Evolutionary conservation across 129 eudicot species (phyloP), one percentile per base, ranked within the genome.

Genomic region (Scalesia atractyloides): DNA sequence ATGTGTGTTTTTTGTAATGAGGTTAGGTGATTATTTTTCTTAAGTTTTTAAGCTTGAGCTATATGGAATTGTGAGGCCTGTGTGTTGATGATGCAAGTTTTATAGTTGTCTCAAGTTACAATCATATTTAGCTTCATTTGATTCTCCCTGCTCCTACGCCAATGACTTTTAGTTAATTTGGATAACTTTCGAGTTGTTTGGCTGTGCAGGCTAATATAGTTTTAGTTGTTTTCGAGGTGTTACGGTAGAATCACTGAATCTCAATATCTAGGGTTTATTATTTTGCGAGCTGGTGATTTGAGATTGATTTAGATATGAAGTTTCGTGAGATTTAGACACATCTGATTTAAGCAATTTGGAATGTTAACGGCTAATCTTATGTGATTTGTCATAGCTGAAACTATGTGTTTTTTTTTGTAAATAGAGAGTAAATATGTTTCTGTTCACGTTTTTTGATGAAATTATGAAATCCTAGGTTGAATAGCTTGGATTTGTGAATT

Each of bases 251-350:
- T 30, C 34, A 56, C 62, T 56, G 33, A 56, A 9, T 20, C 22
- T 56, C 39, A 24, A 22, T n/a, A 12, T 58, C 13, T 58, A 64
- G 69, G 69, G 69, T 70, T 70, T 70, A 70, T 41, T 70, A 70
- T 17, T 70, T 70, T 36, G 15, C 12, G 64, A 66, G 54, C 14
- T 46, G 22, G 37, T 44, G 46, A 46, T 66, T 44, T 66, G 56
- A 26, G 47, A 70, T 34, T 53, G 46, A 41, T 52, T 24, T 9
- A 3, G 8, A 58, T 58, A 11, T 24, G 3, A 16, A 12, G 64
- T 12, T 11, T 58, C 5, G 2, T 58, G 64, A 24, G 74, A 37
- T 57, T 47, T 46, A 44, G 71, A 44, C 11, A 44, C 56, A 9
- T 66, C 5, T 66, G 34, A 19, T 13, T 66, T 49, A 66, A 24